Evolutionary conservation across 306 rosid species (phyloP).

Genomic region (Acacia melanoxylon): DNA sequence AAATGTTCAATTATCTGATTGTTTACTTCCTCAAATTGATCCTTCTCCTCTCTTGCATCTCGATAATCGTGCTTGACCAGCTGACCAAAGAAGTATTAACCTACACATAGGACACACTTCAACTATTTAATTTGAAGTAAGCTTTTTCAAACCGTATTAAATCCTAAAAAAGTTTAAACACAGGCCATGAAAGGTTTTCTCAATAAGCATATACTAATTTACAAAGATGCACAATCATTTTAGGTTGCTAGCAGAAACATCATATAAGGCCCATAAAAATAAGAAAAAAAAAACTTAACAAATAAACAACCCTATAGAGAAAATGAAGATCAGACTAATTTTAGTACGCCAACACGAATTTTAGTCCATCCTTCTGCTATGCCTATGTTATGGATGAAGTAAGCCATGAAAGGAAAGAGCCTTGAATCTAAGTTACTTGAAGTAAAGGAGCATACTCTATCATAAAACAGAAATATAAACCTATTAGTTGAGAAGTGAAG

Average conservation of each 20-base stretch:
- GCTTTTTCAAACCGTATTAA: too few relatives aligned
- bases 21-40: too few relatives aligned
- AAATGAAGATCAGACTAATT: neutral
- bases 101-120: too few relatives aligned
- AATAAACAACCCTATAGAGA: slow-evolving; percentile 8
- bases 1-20: too few relatives aligned
- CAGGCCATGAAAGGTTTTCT: too few relatives aligned
- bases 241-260: slow-evolving; percentile 2
- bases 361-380: neutral
- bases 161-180: too few relatives aligned
- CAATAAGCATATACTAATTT: too few relatives aligned
- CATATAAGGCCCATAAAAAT: neutral
- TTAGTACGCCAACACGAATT: neutral
- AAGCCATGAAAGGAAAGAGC: slow-evolving; percentile 2
- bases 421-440: neutral
- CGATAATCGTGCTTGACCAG: too few relatives aligned
- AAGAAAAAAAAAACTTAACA: slow-evolving; percentile 24
- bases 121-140: too few relatives aligned
- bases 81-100: too few relatives aligned
- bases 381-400: neutral
- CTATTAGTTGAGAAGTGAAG: neutral
- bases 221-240: neutral
- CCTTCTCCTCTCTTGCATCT: too few relatives aligned
- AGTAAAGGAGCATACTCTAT: neutral
- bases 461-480: neutral